Base-by-base conservation (phyloP, 345 rosid genomes). In the Aegle marmelos region DNA sequence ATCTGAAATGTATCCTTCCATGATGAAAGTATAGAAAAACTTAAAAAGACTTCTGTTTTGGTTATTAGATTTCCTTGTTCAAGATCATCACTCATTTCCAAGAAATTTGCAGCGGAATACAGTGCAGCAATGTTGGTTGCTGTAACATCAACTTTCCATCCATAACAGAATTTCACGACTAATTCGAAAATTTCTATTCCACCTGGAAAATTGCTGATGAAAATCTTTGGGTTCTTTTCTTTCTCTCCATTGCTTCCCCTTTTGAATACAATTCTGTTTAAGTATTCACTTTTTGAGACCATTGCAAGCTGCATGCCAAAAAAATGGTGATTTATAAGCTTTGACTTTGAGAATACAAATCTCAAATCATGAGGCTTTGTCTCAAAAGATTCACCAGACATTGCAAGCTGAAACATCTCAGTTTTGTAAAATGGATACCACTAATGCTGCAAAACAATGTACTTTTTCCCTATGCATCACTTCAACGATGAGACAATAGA, bases 81-180 rank as follows among this genome's bases (percentile, higher is more conserved):
- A 79, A 86, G 71, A 78, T 84, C 89, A 57, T 85, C 86, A 33
- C 75, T 84, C 94, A 89, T 89, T 83, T 89, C 91, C 77, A 89
- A 74, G 85, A 88, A 88, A 84, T 81, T 79, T 25, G 90, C 85
- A 24, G 92, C 92, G 45, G 80, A 88, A 50, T 82, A 78, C 27
- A 83, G 64, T n/a, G 87, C 79, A 45, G 85, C 90, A 3, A 88
- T 73, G 68, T 84, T 89, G 61, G 84, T 36, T 70, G 90, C 86
- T 11, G 85, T 84, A 1, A 85, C 81, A 73, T 88, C 87, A 8
- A 91, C 67, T 76, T 86, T 89, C 82, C 80, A 81, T 11, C 92
- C 86, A 28, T 89, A 91, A 77, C 92, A 89, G 84, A 87, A 89
- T 54, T 82, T 84, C 50, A 88, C 86, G 17, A 85, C 80, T 56